phyloP scores from a whole-genome alignment of 495 filamentous ascomycete species.

The Penicillium samsonianum region DNA sequence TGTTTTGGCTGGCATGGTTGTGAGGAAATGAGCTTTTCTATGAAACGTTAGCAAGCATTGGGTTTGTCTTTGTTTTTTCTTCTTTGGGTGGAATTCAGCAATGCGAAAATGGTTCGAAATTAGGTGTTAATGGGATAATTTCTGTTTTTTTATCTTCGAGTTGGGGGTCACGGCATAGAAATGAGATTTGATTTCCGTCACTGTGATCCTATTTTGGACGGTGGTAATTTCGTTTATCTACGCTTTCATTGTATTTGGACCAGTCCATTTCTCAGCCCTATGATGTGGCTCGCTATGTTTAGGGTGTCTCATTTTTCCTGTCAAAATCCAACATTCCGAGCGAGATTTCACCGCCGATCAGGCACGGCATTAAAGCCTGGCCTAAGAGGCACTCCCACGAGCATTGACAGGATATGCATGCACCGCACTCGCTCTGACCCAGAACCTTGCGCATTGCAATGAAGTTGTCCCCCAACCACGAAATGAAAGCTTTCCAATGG shows the following conservation, averaged over 20 bases:
- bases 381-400: neutral
- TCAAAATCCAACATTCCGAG: neutral
- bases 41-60: conserved; percentile 3
- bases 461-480: neutral
- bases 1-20: conserved; percentile 65
- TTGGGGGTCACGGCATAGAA: conserved; percentile 17
- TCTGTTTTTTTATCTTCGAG: conserved; percentile 4
- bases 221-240: neutral
- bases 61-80: conserved; percentile 8
- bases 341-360: neutral
- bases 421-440: neutral
- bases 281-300: neutral
- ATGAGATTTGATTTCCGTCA: conserved; percentile 14
- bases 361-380: neutral
- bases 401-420: neutral
- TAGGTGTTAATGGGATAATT: conserved; percentile 7
- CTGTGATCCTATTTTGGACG: neutral
- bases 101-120: conserved; percentile 14
- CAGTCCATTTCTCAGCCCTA: neutral
- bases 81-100: conserved; percentile 8
- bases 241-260: neutral
- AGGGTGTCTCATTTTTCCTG: neutral
- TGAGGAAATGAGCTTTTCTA: conserved; percentile 25
- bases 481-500: neutral
- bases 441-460: neutral